A percentile compares a stretch with the other conserved stretches of the same genome.
Evolutionary conservation across 2,329 filamentous ascomycete genomes (phyloP).

Genomic region (Cadophora gregata): DNA sequence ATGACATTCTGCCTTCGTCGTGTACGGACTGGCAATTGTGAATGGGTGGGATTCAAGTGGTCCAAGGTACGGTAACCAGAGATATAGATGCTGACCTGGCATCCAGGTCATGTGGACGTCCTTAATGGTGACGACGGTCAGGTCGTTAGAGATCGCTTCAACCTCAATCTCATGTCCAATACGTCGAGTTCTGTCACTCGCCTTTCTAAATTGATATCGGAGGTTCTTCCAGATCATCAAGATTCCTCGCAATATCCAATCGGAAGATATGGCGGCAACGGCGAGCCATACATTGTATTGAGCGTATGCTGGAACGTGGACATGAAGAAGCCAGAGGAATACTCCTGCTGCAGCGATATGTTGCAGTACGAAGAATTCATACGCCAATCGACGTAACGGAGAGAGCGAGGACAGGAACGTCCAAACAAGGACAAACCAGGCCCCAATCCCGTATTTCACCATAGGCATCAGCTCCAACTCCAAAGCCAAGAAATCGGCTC

Average conservation of each 20-base stretch:
- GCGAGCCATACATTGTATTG: constrained; percentile 70
- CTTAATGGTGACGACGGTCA: constrained; percentile 64
- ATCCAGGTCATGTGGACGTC: constrained; percentile 64
- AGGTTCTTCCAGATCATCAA: constrained; percentile 59
- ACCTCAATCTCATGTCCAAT: constrained; percentile 60
- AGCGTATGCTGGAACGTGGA: constrained; percentile 65
- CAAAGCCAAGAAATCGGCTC: constrained; percentile 61
- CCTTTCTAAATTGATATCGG: constrained; percentile 45
- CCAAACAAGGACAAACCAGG: constrained; percentile 71
- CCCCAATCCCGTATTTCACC: constrained; percentile 69
- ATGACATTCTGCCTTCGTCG: constrained; percentile 49
- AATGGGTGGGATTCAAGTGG: constrained; percentile 64
- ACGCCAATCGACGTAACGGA: constrained; percentile 68
- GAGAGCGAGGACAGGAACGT: constrained; percentile 66
- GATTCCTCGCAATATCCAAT: constrained; percentile 57
- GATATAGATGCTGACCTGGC: constrained; percentile 65
- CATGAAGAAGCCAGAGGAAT: constrained; percentile 67
- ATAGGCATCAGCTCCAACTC: constrained; percentile 68
- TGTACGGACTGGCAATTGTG: constrained; percentile 61
- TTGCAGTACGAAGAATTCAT: constrained; percentile 74
- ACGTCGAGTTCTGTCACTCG: constrained; percentile 43
- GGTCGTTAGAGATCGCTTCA: constrained; percentile 55
- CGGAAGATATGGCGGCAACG: constrained; percentile 65
- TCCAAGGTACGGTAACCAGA: constrained; percentile 63
- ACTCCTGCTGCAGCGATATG: constrained; percentile 67